Base-by-base conservation (phyloP, 2,329 filamentous ascomycete genomes). In the Onygenales sp. region DNA sequence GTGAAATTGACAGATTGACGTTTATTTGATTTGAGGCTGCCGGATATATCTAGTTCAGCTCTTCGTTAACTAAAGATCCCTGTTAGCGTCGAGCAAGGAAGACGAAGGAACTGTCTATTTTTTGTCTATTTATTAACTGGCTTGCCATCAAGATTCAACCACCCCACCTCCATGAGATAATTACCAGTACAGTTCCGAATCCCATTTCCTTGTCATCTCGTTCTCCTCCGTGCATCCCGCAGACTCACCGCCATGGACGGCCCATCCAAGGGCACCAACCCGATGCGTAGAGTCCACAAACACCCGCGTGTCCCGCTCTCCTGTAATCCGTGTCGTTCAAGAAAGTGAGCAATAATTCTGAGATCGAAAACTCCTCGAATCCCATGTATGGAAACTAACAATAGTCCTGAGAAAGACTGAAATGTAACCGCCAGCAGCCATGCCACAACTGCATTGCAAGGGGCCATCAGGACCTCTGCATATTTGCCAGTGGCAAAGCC, bases 351-450 rank as follows among this genome's bases (percentile, higher is more conserved):
- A 42, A 33, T 34, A 11, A 5, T 31, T 7, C 31, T 10, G 6
- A 31, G 31, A 47, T 44, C 21, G 4, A 27, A 27, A 27, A 27
- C 21, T 27, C 3, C 21, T 5, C 21, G 5, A 4, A 44, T 33
- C 44, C 14, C 17, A 10, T 11, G 9, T 27, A 6, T 33, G 5
- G n/a, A 21, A 13, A 32, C 27, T 42, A 51, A 51, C 27, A 31
- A 11, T n/a, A 11, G 2, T 17, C n/a, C 10, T 27, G 40, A 31
- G 39, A 47, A 31, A 51, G 49, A 17, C 39, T 51, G 9, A 51
- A 51, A 14, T 51, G 49, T n/a, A 43, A 51, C 39, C 39, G 49
- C 14, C 49, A 51, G 49, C 49, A 51, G 13, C 49, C 49, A 17
- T 51, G 49, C 39, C 39, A 43, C 27, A 34, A 42, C 42, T 51